A percentile compares a stretch with the other conserved stretches of the same genome.
Evolutionary conservation across 805 yeast genomes (phyloP).

Genomic region (Hanseniaspora singularis): DNA sequence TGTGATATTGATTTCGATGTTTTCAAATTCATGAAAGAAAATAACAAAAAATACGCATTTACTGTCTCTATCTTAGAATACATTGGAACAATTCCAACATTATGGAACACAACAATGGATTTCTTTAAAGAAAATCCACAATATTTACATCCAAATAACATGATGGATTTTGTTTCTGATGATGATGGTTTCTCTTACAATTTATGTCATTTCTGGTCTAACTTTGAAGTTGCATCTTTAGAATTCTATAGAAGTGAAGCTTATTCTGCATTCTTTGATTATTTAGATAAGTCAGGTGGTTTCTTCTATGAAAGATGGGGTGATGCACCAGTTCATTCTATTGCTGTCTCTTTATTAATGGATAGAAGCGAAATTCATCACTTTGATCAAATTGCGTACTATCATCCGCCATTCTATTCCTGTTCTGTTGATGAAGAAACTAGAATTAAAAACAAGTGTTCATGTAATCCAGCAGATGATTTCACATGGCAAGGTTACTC

Average conservation of each 20-base stretch:
- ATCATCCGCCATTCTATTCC: constrained; percentile 66
- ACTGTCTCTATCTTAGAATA: constrained; percentile 72
- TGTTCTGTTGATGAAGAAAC: constrained; percentile 59
- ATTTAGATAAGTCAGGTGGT: constrained; percentile 74
- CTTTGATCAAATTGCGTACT: constrained; percentile 78
- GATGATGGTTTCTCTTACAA: constrained; percentile 64
- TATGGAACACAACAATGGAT: constrained; percentile 59
- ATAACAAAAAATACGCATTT: constrained; percentile 61
- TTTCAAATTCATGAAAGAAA: constrained; percentile 72
- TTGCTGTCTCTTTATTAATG: constrained; percentile 71
- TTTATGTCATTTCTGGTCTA: constrained; percentile 84
- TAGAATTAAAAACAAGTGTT: constrained; percentile 54
- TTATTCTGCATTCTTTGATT: constrained; percentile 57
- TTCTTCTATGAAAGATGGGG: constrained; percentile 92
- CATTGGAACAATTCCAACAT: constrained; percentile 54
- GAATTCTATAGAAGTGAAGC: constrained; percentile 65
- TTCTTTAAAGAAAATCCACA: constrained; percentile 53
- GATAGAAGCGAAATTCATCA: constrained; percentile 60
- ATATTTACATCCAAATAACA: constrained; percentile 45
- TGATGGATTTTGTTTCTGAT: constrained; percentile 58
- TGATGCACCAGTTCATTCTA: constrained; percentile 85
- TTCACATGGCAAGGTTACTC: constrained; percentile 68
- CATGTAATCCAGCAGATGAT: constrained; percentile 57
- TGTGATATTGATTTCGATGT: constrained; percentile 76
- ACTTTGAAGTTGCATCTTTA: constrained; percentile 70